Evolutionary conservation across 2,329 filamentous ascomycete genomes (phyloP).

Genomic region (Fusarium praegraminearum): DNA sequence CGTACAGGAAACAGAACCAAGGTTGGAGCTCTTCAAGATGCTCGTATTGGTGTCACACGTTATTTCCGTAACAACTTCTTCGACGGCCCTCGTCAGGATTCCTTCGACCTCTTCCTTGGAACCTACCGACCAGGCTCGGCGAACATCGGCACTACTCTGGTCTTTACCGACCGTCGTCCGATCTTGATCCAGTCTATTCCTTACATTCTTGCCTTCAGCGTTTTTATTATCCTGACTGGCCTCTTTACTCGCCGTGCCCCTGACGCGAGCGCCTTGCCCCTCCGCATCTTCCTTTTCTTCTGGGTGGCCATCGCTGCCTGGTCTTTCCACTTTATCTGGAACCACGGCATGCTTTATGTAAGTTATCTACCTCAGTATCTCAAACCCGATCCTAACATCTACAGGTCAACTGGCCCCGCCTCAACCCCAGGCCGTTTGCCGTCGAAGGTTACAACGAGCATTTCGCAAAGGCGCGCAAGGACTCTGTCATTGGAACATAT

Average conservation of each 20-base stretch:
- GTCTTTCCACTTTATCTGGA: constrained; percentile 80
- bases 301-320: constrained; percentile 79
- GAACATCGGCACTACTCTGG: constrained; percentile 75
- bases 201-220: constrained; percentile 86
- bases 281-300: constrained; percentile 84
- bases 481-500: constrained; percentile 82
- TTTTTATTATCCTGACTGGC: constrained; percentile 85
- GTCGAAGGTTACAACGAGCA: constrained; percentile 91
- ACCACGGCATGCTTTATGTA: constrained; percentile 94
- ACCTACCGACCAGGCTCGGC: constrained; percentile 81
- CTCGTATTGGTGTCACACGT: constrained; percentile 87
- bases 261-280: constrained; percentile 80
- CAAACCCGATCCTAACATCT: constrained; percentile 22
- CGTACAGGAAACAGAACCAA: constrained; percentile 91
- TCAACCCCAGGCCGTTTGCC: constrained; percentile 89
- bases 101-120: constrained; percentile 93
- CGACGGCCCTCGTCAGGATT: constrained; percentile 94
- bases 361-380: constrained; percentile 57
- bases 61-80: constrained; percentile 95
- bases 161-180: constrained; percentile 88
- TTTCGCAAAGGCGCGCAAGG: constrained; percentile 83
- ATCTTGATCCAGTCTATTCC: constrained; percentile 93
- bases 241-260: constrained; percentile 78
- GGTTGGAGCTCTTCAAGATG: constrained; percentile 84
- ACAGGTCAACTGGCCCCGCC: constrained; percentile 97